Conservation (phyloP, 768 basidiomycete genomes). For the Cyathus striatus region DNA sequence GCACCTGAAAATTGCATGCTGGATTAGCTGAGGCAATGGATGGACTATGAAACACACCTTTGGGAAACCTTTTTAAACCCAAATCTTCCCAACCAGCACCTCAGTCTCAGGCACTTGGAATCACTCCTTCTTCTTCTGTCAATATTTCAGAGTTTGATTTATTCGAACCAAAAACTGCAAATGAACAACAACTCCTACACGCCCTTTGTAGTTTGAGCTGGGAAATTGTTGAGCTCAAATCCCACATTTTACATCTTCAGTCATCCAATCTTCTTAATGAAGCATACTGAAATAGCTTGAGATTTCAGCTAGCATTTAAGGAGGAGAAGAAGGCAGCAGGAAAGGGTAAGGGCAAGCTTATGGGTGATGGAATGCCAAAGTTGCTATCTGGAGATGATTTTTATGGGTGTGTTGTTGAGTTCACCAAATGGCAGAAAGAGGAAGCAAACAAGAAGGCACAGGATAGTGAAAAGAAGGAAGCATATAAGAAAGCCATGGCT, state of each 20-base stretch:
- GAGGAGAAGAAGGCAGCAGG: conserved; percentile 14
- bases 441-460: background rate
- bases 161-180: conserved; percentile 6
- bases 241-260: conserved; percentile 11
- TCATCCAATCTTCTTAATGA: conserved; percentile 17
- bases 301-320: conserved; percentile 12
- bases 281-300: conserved; percentile 10
- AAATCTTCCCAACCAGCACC: conserved; percentile 1
- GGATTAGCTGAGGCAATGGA: conserved; percentile 2
- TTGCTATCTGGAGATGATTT: conserved; percentile 16
- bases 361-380: conserved; percentile 17
- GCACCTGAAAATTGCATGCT: background rate
- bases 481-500: too few relatives aligned
- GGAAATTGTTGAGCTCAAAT: conserved; percentile 1
- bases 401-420: conserved; percentile 5
- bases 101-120: conserved; percentile 3
- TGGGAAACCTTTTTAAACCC: conserved; percentile 4
- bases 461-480: too few relatives aligned
- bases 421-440: background rate
- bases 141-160: background rate
- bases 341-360: conserved; percentile 9
- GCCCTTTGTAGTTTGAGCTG: conserved; percentile 6
- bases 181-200: conserved; percentile 6
- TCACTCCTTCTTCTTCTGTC: background rate
- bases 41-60: conserved; percentile 4